These are phyloP conservation scores for Mortierella sp. DNA, from an alignment of 371 early-diverging fungal species.

Conservation along the genomic window DNA sequence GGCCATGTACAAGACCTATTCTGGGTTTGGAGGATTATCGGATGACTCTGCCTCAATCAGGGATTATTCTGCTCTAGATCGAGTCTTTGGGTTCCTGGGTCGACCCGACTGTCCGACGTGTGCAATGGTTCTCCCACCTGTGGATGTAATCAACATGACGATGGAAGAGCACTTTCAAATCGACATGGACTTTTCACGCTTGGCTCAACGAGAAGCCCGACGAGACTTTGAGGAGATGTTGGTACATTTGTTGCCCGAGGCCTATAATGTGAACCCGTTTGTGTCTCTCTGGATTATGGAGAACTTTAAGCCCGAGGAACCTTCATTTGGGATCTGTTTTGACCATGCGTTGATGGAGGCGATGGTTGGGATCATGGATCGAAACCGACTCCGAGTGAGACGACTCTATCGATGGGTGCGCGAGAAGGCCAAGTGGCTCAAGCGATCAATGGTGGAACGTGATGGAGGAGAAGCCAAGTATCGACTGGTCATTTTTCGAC, in stretches of 20 bases:
- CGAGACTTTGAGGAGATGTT: slow-evolving; percentile 28
- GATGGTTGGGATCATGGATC: slow-evolving; percentile 15
- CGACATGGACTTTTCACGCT: slow-evolving; percentile 26
- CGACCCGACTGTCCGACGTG: too few species aligned
- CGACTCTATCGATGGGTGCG: slow-evolving; percentile 21
- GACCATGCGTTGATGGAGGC: slow-evolving; percentile 42
- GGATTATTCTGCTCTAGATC: too few species aligned
- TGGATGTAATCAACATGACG: slow-evolving; percentile 20
- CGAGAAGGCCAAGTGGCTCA: too few species aligned
- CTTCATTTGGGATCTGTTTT: slow-evolving; percentile 35
- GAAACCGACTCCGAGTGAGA: slow-evolving; percentile 27
- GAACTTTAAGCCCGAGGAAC: slow-evolving; percentile 12
- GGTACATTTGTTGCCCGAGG: slow-evolving; percentile 12
- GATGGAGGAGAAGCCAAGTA: too few species aligned
- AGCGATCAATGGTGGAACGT: too few species aligned
- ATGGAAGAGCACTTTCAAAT: slow-evolving; percentile 30
- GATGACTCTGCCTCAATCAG: too few species aligned
- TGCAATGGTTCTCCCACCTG: too few species aligned
- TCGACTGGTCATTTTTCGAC: too few species aligned
- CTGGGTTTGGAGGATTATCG: too few species aligned
- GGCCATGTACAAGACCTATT: too few species aligned
- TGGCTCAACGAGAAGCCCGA: slow-evolving; percentile 21
- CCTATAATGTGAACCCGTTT: slow-evolving; percentile 18
- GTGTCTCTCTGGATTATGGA: slow-evolving; percentile 36
- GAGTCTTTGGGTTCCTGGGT: too few species aligned